Conservation (phyloP, 2,329 filamentous ascomycete species). For the Paraphaeosphaeria sporulosa region DNA sequence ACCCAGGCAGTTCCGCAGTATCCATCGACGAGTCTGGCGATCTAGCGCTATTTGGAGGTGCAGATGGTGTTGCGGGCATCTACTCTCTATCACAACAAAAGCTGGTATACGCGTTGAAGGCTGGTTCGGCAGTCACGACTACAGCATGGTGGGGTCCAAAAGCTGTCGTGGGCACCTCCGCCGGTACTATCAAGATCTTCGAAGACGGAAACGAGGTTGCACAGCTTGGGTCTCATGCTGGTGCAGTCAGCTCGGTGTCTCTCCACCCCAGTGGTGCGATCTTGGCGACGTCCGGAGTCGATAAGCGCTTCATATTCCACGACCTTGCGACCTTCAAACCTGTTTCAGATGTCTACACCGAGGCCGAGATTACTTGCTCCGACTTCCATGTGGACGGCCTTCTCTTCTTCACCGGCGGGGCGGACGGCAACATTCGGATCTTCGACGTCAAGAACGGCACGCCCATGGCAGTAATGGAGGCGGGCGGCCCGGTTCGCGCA, state of each 20-base stretch:
- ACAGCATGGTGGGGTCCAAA: conserved; percentile 71
- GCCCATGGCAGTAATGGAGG: conserved; percentile 75
- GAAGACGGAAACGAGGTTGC: conserved; percentile 73
- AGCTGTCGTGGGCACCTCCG: conserved; percentile 75
- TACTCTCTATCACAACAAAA: conserved; percentile 81
- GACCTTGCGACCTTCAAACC: conserved; percentile 73
- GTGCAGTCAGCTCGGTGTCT: conserved; percentile 77
- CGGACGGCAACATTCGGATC: conserved; percentile 81
- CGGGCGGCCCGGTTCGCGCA: conserved; percentile 71
- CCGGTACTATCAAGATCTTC: conserved; percentile 82
- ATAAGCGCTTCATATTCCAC: conserved; percentile 94
- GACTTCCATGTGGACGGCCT: conserved; percentile 98
- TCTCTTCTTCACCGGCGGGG: conserved; percentile 84
- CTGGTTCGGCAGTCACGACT: conserved; percentile 71
- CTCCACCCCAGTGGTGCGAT: conserved; percentile 84
- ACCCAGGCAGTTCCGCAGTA: conserved; percentile 65
- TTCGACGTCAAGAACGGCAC: conserved; percentile 85
- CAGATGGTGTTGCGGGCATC: conserved; percentile 77
- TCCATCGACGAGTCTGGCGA: conserved; percentile 67
- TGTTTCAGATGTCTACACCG: conserved; percentile 80
- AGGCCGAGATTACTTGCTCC: conserved; percentile 77
- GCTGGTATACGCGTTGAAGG: conserved; percentile 72
- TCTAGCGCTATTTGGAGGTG: conserved; percentile 76
- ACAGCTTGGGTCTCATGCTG: conserved; percentile 81
- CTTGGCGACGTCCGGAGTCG: conserved; percentile 83